A percentile compares a stretch with the other conserved stretches of the same genome.
phyloP scores from a whole-genome alignment of 305 asterid species.

The Solanum hybrid region DNA sequence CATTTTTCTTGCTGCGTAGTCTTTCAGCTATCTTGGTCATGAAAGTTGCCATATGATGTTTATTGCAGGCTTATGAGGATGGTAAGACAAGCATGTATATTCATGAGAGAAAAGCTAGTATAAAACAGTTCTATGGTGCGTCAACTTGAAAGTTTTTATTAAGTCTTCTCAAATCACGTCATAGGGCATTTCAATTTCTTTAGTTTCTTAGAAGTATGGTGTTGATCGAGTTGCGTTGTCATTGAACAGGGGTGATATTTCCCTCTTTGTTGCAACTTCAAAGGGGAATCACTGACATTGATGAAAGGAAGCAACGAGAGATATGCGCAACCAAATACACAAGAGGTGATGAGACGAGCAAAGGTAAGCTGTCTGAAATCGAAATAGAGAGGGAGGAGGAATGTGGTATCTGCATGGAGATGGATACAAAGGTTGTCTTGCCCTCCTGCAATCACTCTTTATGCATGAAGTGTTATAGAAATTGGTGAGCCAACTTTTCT shows the following conservation, averaged over 20 bases:
- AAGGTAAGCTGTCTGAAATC: constrained; percentile 69
- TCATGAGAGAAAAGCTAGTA: constrained; percentile 66
- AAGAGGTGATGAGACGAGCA: constrained; percentile 47
- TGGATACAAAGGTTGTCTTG: constrained; percentile 59
- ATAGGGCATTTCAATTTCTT: background rate
- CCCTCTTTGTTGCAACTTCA: constrained; percentile 87
- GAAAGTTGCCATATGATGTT: constrained; percentile 1
- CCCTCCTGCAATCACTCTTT: constrained; percentile 72
- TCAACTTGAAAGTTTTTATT: background rate
- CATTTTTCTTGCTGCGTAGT: background rate
- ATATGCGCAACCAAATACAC: constrained; percentile 44
- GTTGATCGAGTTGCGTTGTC: background rate
- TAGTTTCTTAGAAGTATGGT: background rate
- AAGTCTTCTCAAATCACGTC: background rate
- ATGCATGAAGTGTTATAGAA: constrained; percentile 62
- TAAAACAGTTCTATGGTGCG: constrained; percentile 83
- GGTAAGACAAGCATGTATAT: constrained; percentile 76
- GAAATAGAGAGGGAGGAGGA: constrained; percentile 88
- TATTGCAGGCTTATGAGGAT: constrained; percentile 65
- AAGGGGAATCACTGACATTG: constrained; percentile 65
- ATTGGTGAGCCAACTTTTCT: constrained; percentile 41
- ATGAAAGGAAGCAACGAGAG: constrained; percentile 76
- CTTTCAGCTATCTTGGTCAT: background rate
- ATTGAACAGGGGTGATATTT: constrained; percentile 60
- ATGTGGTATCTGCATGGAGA: constrained; percentile 87